Evolutionary conservation across 2,329 filamentous ascomycete species (phyloP).

Genomic region (Fusarium sp.): DNA sequence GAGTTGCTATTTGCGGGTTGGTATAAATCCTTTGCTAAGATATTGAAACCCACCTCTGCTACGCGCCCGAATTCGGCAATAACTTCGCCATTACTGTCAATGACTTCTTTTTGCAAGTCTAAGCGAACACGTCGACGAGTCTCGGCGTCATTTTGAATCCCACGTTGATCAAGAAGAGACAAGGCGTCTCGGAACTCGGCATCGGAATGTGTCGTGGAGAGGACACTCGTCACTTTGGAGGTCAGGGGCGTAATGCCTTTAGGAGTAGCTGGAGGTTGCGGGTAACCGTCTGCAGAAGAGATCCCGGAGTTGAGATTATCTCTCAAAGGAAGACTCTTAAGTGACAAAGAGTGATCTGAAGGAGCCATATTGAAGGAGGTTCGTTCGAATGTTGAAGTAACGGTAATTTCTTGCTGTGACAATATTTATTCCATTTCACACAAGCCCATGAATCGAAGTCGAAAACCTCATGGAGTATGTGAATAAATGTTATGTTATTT

Average conservation of each 20-base stretch:
- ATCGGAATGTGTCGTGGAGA: constrained; percentile 93
- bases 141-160: constrained; percentile 78
- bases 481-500: not conserved
- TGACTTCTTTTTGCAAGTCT: constrained; percentile 90
- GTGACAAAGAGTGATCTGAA: constrained; percentile 35
- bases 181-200: constrained; percentile 90
- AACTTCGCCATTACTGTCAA: constrained; percentile 90
- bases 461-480: not conserved
- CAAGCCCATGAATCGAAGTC: not conserved
- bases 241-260: constrained; percentile 74
- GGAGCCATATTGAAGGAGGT: constrained; percentile 28
- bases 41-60: constrained; percentile 75
- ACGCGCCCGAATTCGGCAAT: constrained; percentile 89
- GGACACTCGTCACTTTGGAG: constrained; percentile 83
- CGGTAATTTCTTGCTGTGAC: not conserved
- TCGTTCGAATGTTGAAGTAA: not conserved
- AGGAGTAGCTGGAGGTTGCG: constrained; percentile 72
- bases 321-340: constrained; percentile 38
- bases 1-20: constrained; percentile 74
- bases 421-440: constrained; percentile 23
- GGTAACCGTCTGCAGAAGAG: constrained; percentile 86
- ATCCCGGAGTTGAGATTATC: constrained; percentile 55
- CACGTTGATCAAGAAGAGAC: constrained; percentile 77
- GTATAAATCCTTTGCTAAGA: constrained; percentile 12
- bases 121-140: constrained; percentile 82